Evolutionary conservation across 192 early-diverging fungal genomes (phyloP), one percentile per base, ranked within the genome.

Genomic region (Coemansia erecta): DNA sequence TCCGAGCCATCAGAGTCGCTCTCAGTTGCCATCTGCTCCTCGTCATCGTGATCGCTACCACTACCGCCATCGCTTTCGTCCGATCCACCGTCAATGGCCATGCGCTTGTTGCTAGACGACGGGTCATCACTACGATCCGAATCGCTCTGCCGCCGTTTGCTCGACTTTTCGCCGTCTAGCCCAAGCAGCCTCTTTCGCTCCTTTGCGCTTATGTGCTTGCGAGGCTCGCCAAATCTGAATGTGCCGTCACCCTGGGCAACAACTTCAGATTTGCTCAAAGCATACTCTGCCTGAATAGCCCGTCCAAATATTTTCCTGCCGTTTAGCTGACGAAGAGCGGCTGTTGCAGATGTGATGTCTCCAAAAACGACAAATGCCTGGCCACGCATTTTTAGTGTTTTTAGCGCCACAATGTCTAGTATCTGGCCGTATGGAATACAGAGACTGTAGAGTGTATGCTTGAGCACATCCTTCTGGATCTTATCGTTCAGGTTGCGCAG

Each of bases 361-460:
- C 79, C 73, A 61, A 95, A 97, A 14, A 88, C 94, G 19, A 99
- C 72, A 70, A 93, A 95, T 0, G 97, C 97, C 77, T 99, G 97
- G 15, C 94, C 94, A 26, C 95, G 90, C 84, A 92, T 88, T 46
- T 86, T 89, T 24, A 70, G 60, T 8, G 89, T 95, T 63, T 90
- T 89, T 47, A 84, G 67, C 13, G 93, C 91, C 10, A 93, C 92
- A 18, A 99, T 87, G 68, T 93, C 93, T 18, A 95, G 62, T 24
- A 99, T 82, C 49, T 83, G 78, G 12, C 95, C 97, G 66, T 93
- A 94, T 4, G 89, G 79, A 14, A 91, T 85, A 68, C 97, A 99
- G 24, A 96, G 66, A 59, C 93, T 79, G 75, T 97, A 98, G 31
- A 98, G 85, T 9, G 92, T 90, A 50, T 91, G 86, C 69, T 87